Base-by-base conservation (phyloP, 2,329 filamentous ascomycete species). In the Aspergillus brasiliensis region DNA sequence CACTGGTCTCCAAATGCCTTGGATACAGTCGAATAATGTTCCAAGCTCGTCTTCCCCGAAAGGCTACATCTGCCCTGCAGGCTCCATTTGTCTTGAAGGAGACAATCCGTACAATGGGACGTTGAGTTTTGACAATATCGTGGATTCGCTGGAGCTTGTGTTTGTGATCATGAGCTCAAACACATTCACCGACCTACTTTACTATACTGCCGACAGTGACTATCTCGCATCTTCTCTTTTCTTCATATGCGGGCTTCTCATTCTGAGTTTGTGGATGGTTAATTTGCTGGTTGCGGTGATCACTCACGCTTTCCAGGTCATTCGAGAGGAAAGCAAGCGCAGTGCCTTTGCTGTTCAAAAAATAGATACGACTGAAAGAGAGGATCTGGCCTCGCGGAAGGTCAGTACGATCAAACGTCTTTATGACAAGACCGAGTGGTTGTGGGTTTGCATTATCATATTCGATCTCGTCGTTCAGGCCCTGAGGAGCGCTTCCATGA, bases 131-230 rank as follows among this genome's bases (percentile, higher is more conserved):
- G 95, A 99, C 80, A 94, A 98, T 72, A 96, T 99, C 42, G 78
- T 91, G 28, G 88, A 98, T 65, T 97, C 93, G 0, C 79, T 98
- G 55, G 92, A 99, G 77, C 82, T 98, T 59, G 93, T 99, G 2
- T 99, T 99, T 72, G 92, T 99, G 54, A 89, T 99, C 72, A 99
- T 99, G 91, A 97, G 92, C 69, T 94, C 92, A 51, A 99, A 99
- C 74, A 99, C 95, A 0, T 99, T 96, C 76, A 90, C 92, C 1
- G 92, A 98, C 75, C 80, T 98, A 56, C 92, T 99, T 82, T 99
- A 99, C 76, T 91, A 92, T 68, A 92, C 94, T 4, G 92, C 91
- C 56, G 88, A 96, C 70, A 96, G 91, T 25, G 95, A 99, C 74
- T 98, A 96, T 69, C 84, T 96, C 6, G 85, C 91, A 15, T 88